Evolutionary conservation across 768 basidiomycete genomes (phyloP), one percentile per base, ranked within the genome.

Genomic region (Tulasnella sp.): DNA sequence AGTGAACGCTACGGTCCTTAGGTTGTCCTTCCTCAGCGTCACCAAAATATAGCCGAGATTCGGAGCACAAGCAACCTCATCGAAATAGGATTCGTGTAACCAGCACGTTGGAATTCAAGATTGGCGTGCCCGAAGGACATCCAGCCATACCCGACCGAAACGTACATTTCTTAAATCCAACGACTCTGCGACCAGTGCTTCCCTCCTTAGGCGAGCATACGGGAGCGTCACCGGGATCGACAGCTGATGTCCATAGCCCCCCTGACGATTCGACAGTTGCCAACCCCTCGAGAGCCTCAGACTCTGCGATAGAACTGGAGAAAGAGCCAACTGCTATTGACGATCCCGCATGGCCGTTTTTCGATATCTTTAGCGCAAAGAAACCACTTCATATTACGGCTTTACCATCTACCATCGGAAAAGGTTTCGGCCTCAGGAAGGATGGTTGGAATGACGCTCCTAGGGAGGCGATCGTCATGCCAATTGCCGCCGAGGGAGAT

Each of bases 391-490:
- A 79, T 31, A 34, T 73, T 44, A 68, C 36, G 78, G 42, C 27
- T 24, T 24, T 79, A 19, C 78, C 78, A 27, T 18, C 76, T 14
- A 40, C 78, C 27, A 56, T 79, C 46, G 78, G 31, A 19, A 39
- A 73, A 40, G 78, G 56, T 8, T 72, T 74, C 34, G 73, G 78
- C 4, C 34, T n/a, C 31, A 40, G 78, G 24, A 24, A 34, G 42
- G 16, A 80, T 27, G 80, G 83, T 1, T 83, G 81, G 82, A 83
- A 83, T 8, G 83, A 83, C 44, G 38, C 68, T 75, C 75, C 76
- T 36, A 71, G 82, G 10, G 82, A 83, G 48, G 83, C 83, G 0
- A 79, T 83, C 36, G 78, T 83, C 40, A 80, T 83, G 14, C 83
- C 83, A 9, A 79, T 83, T 44, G 71, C 77, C 36, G 76, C 80